phyloP scores from a whole-genome alignment of 2,329 filamentous ascomycete genomes.

The Orbilia quercus region DNA sequence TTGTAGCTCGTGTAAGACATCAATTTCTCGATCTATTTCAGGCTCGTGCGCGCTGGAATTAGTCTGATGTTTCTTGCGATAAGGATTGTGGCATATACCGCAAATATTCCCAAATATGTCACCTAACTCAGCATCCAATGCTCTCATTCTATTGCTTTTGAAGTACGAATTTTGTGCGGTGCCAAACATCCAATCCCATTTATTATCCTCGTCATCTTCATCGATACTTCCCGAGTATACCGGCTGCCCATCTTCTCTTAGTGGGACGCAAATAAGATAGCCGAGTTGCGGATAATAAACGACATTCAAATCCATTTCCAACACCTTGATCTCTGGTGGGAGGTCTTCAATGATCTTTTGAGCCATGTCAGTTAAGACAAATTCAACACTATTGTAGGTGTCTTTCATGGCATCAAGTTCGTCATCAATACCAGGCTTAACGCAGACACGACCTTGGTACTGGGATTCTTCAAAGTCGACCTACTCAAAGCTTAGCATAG shows the following conservation, averaged over 20 bases:
- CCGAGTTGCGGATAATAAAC: constrained; percentile 92
- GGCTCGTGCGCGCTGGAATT: not conserved
- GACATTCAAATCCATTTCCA: constrained; percentile 74
- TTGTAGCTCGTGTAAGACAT: constrained; percentile 82
- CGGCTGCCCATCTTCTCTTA: constrained; percentile 22
- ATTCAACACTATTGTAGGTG: constrained; percentile 80
- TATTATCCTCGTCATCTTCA: constrained; percentile 71
- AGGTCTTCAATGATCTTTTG: constrained; percentile 70
- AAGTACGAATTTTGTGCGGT: constrained; percentile 80
- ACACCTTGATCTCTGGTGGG: constrained; percentile 69
- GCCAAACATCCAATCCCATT: constrained; percentile 82
- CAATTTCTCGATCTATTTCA: constrained; percentile 80
- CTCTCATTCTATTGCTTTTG: constrained; percentile 83
- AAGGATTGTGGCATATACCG: constrained; percentile 66
- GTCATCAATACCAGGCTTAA: constrained; percentile 76
- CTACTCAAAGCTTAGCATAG: constrained; percentile 60
- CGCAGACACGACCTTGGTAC: constrained; percentile 76
- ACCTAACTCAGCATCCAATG: constrained; percentile 83
- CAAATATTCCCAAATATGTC: constrained; percentile 87
- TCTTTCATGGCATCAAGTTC: constrained; percentile 82
- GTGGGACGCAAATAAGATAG: constrained; percentile 80
- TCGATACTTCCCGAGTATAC: constrained; percentile 67
- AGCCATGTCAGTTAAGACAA: constrained; percentile 76
- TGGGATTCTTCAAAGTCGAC: constrained; percentile 84
- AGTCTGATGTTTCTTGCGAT: constrained; percentile 1